Base-by-base conservation (phyloP, 805 yeast species). In the Suhomyces prunicola region DNA sequence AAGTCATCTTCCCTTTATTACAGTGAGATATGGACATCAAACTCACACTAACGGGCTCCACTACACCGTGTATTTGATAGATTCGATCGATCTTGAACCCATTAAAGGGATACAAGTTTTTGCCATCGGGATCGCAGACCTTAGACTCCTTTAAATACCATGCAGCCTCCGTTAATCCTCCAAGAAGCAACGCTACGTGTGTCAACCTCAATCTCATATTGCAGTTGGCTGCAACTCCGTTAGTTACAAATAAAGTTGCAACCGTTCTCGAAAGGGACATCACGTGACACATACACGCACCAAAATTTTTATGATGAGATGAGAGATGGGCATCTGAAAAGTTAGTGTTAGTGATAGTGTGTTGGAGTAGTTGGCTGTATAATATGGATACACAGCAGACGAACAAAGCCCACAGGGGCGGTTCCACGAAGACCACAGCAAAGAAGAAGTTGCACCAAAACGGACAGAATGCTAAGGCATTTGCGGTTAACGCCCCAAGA, bases 361-460 rank as follows among this genome's bases (percentile, higher is more conserved):
- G 19, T 31, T 13, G 29, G 19, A 27, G 31, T 33, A 19, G 22
- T 22, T 23, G 15, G 24, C 24, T 39, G 42, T 39, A 17, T 23
- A 50, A 15, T n/a, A 61, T 61, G 63, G 63, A 61, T 17, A 48
- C 60, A 22, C 73, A 74, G 51, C 96, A 88, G 76, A 66, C 83
- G 44, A 90, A 93, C 70, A 92, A 89, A 75, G 78, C 91, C 52
- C 98, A 93, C 66, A 79, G 97, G 59, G 86, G 85, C 48, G 79
- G 77, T 15, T 60, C 71, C 44, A 65, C 61, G 46, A 72, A 66
- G 55, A 80, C 78, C 36, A 76, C 91, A 2, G 89, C 91, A 47
- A 92, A 91, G 77, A 85, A 89, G 80, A 90, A 90, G 75, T 77
- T 91, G 57, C 97, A 90, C 61, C 85, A 88, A 47, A 90, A 90